Base-by-base conservation (phyloP, 305 asterid species). In the Fraxinus platypoda region DNA sequence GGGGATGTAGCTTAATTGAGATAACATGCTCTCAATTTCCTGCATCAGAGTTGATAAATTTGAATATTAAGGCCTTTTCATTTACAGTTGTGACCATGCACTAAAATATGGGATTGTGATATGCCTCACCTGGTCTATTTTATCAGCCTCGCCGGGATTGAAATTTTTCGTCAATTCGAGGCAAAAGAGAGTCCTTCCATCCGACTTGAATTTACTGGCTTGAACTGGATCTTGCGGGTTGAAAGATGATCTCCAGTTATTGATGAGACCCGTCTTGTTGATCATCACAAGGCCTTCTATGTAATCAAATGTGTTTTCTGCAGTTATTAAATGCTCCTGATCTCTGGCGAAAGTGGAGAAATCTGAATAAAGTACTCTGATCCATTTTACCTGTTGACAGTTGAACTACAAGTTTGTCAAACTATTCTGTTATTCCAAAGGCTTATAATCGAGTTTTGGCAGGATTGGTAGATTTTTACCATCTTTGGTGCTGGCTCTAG, bases 261-360 rank as follows among this genome's bases (percentile, higher is more conserved):
- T 91, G 12, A 95, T 28, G 25, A 95, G 87, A 59, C 91, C 94
- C 2, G 90, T 90, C 81, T 83, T 88, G 88, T 95, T 95, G 79
- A 87, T 89, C 17, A 94, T 91, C 82, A 94, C 98, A 6, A 92
- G 89, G 0, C 98, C 98, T 87, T 94, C 98, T 68, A 95, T 83
- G 85, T 94, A 95, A 84, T 95, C 97, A 25, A 95, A 94, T 19
- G 94, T 91, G 76, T 90, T 85, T 31, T 87, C 81, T 75, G 92
- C 82, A 34, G 94, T 83, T 86, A 91, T 95, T 35, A 95, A 82
- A 31, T 68, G 43, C 89, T 95, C 98, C 74, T 94, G 98, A 78
- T 95, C 97, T 76, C 88, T 87, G 8, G 92, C 73, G 62, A 95
- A 95, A 71, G 84, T 86, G 23, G 91, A 66, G 91, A 95, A 95